Conservation (phyloP, 2,329 filamentous ascomycete genomes). For the Dryadomyces quercivorus region DNA sequence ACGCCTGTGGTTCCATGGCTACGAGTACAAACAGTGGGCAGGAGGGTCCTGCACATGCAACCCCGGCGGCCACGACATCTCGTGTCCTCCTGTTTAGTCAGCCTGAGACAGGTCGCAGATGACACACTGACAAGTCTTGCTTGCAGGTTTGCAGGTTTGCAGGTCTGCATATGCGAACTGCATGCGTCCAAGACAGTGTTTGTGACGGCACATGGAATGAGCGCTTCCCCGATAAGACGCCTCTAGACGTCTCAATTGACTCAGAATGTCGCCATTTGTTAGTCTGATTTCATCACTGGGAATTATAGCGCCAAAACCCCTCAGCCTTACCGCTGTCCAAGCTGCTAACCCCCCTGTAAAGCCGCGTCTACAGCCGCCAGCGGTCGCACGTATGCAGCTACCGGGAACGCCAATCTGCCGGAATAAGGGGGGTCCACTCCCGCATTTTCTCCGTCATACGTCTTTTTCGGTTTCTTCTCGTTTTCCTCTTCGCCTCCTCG, state of each 20-base stretch:
- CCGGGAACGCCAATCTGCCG: neutral
- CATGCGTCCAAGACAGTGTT: no score
- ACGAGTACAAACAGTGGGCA: no score
- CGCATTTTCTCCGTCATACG: neutral
- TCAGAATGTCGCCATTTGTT: neutral
- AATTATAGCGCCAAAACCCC: neutral
- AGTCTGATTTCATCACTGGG: neutral
- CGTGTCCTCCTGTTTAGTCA: no score
- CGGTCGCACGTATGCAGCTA: neutral
- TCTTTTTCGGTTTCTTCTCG: neutral
- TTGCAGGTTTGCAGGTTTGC: no score
- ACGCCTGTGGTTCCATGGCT: no score
- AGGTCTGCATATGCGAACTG: no score
- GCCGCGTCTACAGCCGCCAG: neutral
- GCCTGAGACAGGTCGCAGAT: no score
- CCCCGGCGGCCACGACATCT: no score
- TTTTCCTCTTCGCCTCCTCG: neutral
- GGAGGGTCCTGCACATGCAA: no score
- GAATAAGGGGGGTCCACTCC: neutral
- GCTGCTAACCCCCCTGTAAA: neutral
- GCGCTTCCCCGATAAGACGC: no score
- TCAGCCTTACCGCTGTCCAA: slow-evolving; percentile 1
- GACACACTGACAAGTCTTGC: no score
- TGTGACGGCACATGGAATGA: no score
- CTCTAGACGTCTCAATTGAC: neutral